These are phyloP conservation scores for Pythium myriotylum DNA, from an alignment of 352 stramenopile species.

Conservation along the genomic window DNA sequence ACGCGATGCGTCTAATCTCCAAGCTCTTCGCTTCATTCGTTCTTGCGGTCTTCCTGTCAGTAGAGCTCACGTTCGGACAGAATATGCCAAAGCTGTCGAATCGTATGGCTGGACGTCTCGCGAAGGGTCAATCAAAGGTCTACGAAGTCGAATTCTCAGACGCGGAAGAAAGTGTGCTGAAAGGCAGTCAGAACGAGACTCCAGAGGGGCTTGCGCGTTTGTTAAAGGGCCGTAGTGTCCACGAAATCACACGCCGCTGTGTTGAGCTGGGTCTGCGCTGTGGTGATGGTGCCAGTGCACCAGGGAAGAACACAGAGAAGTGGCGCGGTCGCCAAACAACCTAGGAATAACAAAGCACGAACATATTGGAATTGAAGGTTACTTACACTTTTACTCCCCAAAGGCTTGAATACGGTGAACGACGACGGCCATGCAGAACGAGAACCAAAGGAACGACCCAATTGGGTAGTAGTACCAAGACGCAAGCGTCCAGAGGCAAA, in stretches of 20 bases:
- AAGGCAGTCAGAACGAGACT: constrained; percentile 42
- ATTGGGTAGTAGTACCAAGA: constrained; percentile 38
- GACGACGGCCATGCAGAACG: constrained; percentile 43
- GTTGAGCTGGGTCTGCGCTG: constrained; percentile 60
- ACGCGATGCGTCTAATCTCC: too few species aligned
- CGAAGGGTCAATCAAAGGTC: constrained; percentile 1
- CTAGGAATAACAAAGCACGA: neutral
- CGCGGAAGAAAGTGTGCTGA: constrained; percentile 56
- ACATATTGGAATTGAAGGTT: constrained; percentile 18
- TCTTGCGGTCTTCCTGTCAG: neutral
- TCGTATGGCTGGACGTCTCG: neutral
- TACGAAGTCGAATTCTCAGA: constrained; percentile 48
- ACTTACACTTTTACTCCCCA: constrained; percentile 26
- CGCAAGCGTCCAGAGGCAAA: constrained; percentile 38
- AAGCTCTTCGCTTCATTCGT: neutral
- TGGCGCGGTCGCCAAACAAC: constrained; percentile 29
- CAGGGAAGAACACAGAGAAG: constrained; percentile 46
- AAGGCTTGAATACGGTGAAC: constrained; percentile 57
- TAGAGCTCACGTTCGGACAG: neutral
- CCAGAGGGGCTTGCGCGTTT: constrained; percentile 36
- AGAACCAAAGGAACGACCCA: constrained; percentile 40
- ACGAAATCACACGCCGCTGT: constrained; percentile 54
- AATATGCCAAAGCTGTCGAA: constrained; percentile 5
- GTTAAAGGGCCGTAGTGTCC: constrained; percentile 37
- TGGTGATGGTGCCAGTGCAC: constrained; percentile 31